A percentile compares a stretch with the other conserved stretches of the same genome.
Evolutionary conservation across 208 protist genomes (phyloP).

Genomic region (Wallacemonas sp.): DNA sequence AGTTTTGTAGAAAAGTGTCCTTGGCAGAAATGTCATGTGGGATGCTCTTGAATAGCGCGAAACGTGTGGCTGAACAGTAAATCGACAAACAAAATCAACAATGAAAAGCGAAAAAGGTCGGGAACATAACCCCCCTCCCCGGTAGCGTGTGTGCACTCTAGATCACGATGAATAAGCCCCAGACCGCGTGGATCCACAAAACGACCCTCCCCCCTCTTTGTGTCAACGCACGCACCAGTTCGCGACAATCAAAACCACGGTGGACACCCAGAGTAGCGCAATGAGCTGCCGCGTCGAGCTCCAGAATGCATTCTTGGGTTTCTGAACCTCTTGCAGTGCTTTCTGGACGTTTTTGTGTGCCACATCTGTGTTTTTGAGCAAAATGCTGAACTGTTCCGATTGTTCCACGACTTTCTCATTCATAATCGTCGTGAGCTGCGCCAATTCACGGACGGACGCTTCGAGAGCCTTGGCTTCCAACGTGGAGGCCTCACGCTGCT

Average conservation of each 20-base stretch:
- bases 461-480: constrained; percentile 76
- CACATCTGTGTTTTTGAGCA: constrained; percentile 68
- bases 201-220: constrained; percentile 7
- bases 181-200: too few species aligned
- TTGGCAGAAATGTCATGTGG: too few species aligned
- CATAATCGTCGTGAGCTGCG: constrained; percentile 85
- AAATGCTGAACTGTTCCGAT: constrained; percentile 78
- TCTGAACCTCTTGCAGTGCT: constrained; percentile 59
- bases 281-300: constrained; percentile 79
- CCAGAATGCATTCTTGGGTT: constrained; percentile 60
- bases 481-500: constrained; percentile 51
- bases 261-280: constrained; percentile 73
- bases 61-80: too few species aligned
- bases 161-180: too few species aligned
- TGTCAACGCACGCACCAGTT: constrained; percentile 50
- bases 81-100: too few species aligned
- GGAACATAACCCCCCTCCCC: too few species aligned
- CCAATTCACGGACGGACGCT: constrained; percentile 75
- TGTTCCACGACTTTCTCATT: constrained; percentile 83
- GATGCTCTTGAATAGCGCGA: too few species aligned
- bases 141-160: too few species aligned
- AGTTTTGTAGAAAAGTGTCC: too few species aligned
- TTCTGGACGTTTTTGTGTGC: constrained; percentile 65
- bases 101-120: too few species aligned
- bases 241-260: constrained; percentile 39